phyloP scores from a whole-genome alignment of 345 rosid genomes.

The Acer negundo region DNA sequence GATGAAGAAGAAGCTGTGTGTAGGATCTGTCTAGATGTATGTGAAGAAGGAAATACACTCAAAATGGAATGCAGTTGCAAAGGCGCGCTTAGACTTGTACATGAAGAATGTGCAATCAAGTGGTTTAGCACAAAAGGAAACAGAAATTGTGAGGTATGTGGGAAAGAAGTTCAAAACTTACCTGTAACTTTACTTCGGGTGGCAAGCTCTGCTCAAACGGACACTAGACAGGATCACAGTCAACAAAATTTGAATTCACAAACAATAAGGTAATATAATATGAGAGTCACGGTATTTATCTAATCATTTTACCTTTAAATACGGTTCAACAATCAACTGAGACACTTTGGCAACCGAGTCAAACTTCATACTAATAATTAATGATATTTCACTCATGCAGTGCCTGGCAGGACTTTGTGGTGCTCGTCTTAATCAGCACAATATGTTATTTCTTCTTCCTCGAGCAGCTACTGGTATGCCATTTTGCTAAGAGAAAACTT shows the following conservation, averaged over 20 bases:
- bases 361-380: slow-evolving; percentile 10
- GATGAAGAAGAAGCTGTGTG: slow-evolving; percentile 98
- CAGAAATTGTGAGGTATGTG: slow-evolving; percentile 85
- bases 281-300: background rate
- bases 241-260: slow-evolving; percentile 49
- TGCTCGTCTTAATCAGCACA: slow-evolving; percentile 85
- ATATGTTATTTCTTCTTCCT: slow-evolving; percentile 97
- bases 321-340: background rate
- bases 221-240: slow-evolving; percentile 47
- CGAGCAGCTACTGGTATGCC: slow-evolving; percentile 84
- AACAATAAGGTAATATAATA: slow-evolving; percentile 52
- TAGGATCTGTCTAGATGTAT: slow-evolving; percentile 83
- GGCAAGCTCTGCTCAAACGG: slow-evolving; percentile 47
- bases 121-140: slow-evolving; percentile 92
- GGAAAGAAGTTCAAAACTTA: slow-evolving; percentile 80
- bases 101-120: slow-evolving; percentile 81
- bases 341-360: background rate
- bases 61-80: slow-evolving; percentile 99
- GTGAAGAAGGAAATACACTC: slow-evolving; percentile 84
- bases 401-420: slow-evolving; percentile 92
- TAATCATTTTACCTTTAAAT: background rate
- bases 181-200: slow-evolving; percentile 84
- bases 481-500: slow-evolving; percentile 9
- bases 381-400: slow-evolving; percentile 44
- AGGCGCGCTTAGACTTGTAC: slow-evolving; percentile 87